Conservation (phyloP, 2,329 filamentous ascomycete species). For the Pestalotiopsis sp. region DNA sequence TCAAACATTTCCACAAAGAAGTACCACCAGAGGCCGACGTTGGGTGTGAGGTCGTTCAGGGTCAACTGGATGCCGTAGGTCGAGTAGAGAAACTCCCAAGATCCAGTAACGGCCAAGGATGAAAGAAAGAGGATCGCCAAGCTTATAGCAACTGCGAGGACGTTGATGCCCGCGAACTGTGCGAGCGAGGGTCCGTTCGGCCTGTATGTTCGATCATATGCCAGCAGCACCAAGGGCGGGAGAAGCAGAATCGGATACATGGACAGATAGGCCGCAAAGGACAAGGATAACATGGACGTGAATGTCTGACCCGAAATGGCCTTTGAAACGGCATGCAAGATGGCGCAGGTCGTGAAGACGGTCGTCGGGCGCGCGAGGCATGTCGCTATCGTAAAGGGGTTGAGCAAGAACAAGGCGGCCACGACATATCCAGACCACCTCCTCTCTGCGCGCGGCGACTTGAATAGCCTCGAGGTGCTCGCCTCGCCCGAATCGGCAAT, state of each 20-base stretch:
- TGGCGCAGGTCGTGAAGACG: conserved; percentile 84
- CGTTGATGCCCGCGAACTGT: conserved; percentile 56
- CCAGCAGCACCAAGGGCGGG: conserved; percentile 77
- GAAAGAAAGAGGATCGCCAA: conserved; percentile 65
- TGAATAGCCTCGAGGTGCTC: conserved; percentile 70
- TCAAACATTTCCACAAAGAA: conserved; percentile 99
- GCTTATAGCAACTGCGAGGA: conserved; percentile 52
- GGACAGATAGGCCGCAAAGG: conserved; percentile 86
- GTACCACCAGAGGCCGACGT: conserved; percentile 98
- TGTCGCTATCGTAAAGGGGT: conserved; percentile 88
- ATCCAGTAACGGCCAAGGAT: conserved; percentile 74
- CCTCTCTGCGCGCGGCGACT: conserved; percentile 74
- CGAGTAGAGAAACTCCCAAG: conserved; percentile 83
- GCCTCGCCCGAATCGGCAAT: conserved; percentile 84
- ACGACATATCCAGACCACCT: conserved; percentile 74
- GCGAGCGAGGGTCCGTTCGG: conserved; percentile 33
- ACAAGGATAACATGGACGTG: conserved; percentile 79
- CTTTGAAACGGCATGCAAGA: conserved; percentile 79
- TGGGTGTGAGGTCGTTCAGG: conserved; percentile 89
- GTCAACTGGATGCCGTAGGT: conserved; percentile 94
- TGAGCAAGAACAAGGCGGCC: conserved; percentile 89
- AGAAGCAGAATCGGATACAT: conserved; percentile 89
- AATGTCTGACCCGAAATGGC: conserved; percentile 73
- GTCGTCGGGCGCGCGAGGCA: conserved; percentile 88
- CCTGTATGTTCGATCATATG: conserved; percentile 65